Conservation (phyloP, 2,329 filamentous ascomycete species). For the Rutstroemia sp. region DNA sequence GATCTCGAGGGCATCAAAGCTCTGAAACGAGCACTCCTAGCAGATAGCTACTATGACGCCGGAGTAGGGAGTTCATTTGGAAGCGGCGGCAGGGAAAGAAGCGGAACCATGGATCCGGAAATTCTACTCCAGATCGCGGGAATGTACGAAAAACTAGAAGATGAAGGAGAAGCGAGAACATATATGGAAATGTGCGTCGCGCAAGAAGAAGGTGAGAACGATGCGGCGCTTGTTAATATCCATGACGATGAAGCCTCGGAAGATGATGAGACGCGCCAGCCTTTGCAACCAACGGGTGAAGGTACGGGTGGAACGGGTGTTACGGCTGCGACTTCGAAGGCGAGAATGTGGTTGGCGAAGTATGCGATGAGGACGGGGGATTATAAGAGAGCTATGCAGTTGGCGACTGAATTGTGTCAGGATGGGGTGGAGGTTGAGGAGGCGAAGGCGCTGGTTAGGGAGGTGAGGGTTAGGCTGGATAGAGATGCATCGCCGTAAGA, state of each 20-base stretch:
- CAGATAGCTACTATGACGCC: constrained; percentile 77
- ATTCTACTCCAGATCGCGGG: constrained; percentile 82
- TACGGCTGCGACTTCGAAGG: constrained; percentile 84
- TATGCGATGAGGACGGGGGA: constrained; percentile 72
- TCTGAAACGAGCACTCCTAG: constrained; percentile 83
- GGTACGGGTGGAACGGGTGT: constrained; percentile 63
- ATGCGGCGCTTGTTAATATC: constrained; percentile 38
- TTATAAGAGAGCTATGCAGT: constrained; percentile 65
- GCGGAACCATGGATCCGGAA: constrained; percentile 71
- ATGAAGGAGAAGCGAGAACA: constrained; percentile 72
- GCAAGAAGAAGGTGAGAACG: constrained; percentile 69
- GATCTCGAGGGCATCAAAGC: constrained; percentile 90
- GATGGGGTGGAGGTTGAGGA: constrained; percentile 96
- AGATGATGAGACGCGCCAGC: constrained; percentile 31
- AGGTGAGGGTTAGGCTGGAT: constrained; percentile 68
- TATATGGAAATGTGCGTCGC: constrained; percentile 97
- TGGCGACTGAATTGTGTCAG: constrained; percentile 88
- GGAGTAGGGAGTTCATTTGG: constrained; percentile 38
- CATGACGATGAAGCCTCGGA: constrained; percentile 49
- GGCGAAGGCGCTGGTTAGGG: constrained; percentile 84
- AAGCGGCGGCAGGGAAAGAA: constrained; percentile 39
- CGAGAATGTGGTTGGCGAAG: constrained; percentile 85
- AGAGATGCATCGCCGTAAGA: neutral
- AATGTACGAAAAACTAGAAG: constrained; percentile 76
- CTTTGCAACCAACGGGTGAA: constrained; percentile 27